Evolutionary conservation across 768 basidiomycete species (phyloP).

Genomic region (Mycena albidolilacea): DNA sequence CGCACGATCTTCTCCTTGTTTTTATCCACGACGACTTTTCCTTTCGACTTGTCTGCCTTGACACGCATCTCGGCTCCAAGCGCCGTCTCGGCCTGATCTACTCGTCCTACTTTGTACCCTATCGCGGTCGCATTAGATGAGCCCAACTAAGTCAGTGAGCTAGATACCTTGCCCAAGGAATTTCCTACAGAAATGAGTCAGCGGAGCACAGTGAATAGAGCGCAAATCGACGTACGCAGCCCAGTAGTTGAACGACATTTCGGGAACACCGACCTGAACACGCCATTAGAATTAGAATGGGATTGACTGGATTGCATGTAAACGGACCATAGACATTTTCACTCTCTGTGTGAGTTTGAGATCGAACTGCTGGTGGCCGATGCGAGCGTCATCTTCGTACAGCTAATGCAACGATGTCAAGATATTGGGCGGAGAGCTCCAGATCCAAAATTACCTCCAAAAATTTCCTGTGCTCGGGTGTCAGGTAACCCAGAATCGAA

Average conservation of each 20-base stretch:
- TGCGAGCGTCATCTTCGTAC: conserved; percentile 96
- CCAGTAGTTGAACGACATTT: conserved; percentile 94
- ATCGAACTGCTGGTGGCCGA: conserved; percentile 96
- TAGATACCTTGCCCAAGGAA: conserved; percentile 82
- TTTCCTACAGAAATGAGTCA: conserved; percentile 62
- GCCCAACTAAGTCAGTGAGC: neutral
- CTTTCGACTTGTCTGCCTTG: conserved; percentile 77
- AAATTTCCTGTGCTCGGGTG: conserved; percentile 71
- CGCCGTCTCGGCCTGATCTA: conserved; percentile 97
- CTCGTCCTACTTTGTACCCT: conserved; percentile 96
- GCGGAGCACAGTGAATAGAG: neutral
- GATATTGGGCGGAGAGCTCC: neutral
- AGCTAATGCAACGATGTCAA: conserved; percentile 57
- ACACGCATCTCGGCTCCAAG: conserved; percentile 97
- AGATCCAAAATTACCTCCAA: conserved; percentile 66
- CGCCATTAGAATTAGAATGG: neutral
- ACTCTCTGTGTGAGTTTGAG: conserved; percentile 92
- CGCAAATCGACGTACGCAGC: conserved; percentile 72
- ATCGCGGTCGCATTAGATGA: neutral
- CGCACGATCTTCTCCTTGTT: conserved; percentile 91
- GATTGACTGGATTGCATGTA: neutral
- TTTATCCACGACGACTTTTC: conserved; percentile 72
- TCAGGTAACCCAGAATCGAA: conserved; percentile 12
- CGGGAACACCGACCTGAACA: conserved; percentile 92
- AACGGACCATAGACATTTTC: conserved; percentile 96